Evolutionary conservation across 2,329 filamentous ascomycete genomes (phyloP), one percentile per base, ranked within the genome.

Genomic region (Cadophora sp.): DNA sequence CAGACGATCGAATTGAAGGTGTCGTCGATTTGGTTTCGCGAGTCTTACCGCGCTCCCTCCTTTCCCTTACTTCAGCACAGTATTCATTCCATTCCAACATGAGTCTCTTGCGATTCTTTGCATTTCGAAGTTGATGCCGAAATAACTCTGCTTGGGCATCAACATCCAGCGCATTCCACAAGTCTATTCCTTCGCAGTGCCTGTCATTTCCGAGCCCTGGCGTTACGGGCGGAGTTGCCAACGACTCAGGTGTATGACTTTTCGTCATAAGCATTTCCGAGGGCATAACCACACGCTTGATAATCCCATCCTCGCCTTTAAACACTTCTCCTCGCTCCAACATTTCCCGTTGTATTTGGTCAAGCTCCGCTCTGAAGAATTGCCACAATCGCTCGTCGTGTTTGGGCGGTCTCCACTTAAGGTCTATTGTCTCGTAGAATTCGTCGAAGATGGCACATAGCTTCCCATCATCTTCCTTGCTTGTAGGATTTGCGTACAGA

Each of bases 31-130:
- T 59, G 9, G 56, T 19, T 9, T 43, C 31, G 34, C 56, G 31
- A 27, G 56, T 3, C 43, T 59, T 59, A 19, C n/a, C 22, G 12
- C 26, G 37, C 1, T 6, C 29, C 11, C 46, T 34, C 46, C 31
- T 51, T 16, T 34, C 43, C 29, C 26, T 53, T 16, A 53, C n/a
- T 27, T 55, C 61, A 16, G 2, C 46, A n/a, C 43, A 51, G 29
- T 51, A 51, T 24, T 51, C 46, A n/a, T 63, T 63, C 61, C 61
- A 63, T 27, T 51, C 61, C 31, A 63, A n/a, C 46, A 53, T 63
- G 12, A 63, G 29, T n/a, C 26, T 29, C 22, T 53, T 63, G 2
- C 29, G 26, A 40, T 53, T 63, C 46, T 63, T 63, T 22, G 61
- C 61, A 51, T 14, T 63, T 26, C 61, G 43, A 11, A 63, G 29